A percentile compares a stretch with the other conserved stretches of the same genome.
Conservation (phyloP, 768 basidiomycete species). For the Lactarius sanguifluus region DNA sequence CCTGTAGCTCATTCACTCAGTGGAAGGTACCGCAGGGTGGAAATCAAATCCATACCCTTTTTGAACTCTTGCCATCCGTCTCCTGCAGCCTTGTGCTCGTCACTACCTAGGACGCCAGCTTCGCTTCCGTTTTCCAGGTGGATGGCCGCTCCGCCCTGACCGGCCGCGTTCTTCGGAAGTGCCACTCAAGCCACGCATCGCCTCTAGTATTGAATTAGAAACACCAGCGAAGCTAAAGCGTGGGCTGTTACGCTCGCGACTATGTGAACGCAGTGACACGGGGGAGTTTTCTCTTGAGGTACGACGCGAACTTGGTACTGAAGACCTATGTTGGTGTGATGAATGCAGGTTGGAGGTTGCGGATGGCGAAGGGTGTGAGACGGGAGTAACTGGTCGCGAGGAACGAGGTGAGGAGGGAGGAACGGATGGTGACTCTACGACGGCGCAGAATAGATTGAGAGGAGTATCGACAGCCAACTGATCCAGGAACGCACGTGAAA, state of each 20-base stretch:
- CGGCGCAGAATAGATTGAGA: constrained; percentile 3
- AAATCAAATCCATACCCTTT: constrained; percentile 53
- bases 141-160: constrained; percentile 28
- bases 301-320: background rate
- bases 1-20: constrained; percentile 46
- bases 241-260: constrained; percentile 19
- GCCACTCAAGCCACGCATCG: constrained; percentile 11
- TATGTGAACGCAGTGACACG: constrained; percentile 16
- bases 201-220: constrained; percentile 24
- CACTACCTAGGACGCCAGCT: constrained; percentile 40
- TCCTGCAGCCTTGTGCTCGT: constrained; percentile 43
- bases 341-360: background rate
- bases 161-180: constrained; percentile 31
- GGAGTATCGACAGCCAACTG: background rate
- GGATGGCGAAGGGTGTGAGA: background rate
- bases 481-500: constrained; percentile 11
- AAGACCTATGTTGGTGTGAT: background rate
- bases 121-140: constrained; percentile 43
- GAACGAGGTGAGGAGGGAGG: too few relatives aligned
- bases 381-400: too few relatives aligned
- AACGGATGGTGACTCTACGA: background rate
- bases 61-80: constrained; percentile 85
- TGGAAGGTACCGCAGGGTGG: background rate
- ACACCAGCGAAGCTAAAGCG: constrained; percentile 25
- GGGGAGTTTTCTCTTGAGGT: too few relatives aligned